Percentiles rank a stretch among this genome's conserved stretches.
Conservation (phyloP, 345 rosid genomes). For the Aurinia saxatilis region DNA sequence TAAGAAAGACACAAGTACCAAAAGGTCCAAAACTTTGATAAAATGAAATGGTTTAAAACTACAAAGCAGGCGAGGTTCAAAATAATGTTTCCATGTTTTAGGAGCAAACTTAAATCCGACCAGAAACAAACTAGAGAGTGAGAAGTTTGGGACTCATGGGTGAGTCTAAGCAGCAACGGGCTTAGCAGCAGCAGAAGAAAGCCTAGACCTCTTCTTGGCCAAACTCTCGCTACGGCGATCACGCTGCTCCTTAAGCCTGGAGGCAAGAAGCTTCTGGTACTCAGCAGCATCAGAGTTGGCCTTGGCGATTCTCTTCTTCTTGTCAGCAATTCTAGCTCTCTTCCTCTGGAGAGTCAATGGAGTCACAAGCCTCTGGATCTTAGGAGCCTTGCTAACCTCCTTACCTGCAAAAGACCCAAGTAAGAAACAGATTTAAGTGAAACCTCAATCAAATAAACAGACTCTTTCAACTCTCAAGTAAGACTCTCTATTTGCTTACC, state of each 20-base stretch:
- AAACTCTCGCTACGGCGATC: conserved; percentile 84
- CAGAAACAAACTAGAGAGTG: conserved; percentile 6
- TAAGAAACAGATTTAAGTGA: background rate
- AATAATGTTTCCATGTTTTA: conserved; percentile 8
- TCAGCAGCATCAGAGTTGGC: conserved; percentile 88
- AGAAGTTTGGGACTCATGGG: background rate
- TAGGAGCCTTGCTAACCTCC: conserved; percentile 81
- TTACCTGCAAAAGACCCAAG: conserved; percentile 38
- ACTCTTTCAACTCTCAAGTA: too few relatives aligned
- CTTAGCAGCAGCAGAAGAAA: conserved; percentile 75
- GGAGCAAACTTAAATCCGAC: conserved; percentile 3
- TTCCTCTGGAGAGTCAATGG: conserved; percentile 87
- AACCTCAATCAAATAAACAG: background rate
- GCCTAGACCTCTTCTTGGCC: conserved; percentile 83
- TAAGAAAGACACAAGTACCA: too few relatives aligned
- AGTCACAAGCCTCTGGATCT: conserved; percentile 88
- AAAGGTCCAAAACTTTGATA: conserved; percentile 17
- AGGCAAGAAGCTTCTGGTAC: conserved; percentile 81
- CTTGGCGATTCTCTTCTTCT: conserved; percentile 83
- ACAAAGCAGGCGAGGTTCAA: background rate
- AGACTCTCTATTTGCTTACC: conserved; percentile 27
- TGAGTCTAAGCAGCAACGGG: conserved; percentile 45
- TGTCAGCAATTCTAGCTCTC: conserved; percentile 64
- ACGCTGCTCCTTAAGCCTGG: conserved; percentile 79
- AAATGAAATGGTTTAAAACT: background rate